phyloP scores from a whole-genome alignment of 208 protist genomes.

The Zelonia costaricensis region DNA sequence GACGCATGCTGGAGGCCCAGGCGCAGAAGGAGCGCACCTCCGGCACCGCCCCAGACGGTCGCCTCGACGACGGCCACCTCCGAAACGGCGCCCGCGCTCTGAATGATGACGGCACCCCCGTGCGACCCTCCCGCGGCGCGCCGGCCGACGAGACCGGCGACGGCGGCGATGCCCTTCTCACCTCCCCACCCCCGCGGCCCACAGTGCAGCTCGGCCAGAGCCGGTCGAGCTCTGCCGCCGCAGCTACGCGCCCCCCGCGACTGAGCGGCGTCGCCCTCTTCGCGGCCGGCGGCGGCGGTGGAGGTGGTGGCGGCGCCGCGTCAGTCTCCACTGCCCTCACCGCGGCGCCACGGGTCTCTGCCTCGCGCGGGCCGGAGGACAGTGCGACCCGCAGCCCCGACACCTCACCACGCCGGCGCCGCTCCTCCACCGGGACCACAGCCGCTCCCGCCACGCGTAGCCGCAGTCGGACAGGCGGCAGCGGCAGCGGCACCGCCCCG shows the following conservation, averaged over 20 bases:
- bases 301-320: no score
- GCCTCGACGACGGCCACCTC: conserved; percentile 25
- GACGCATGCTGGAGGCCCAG: conserved; percentile 60
- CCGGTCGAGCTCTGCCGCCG: no score
- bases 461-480: conserved; percentile 1
- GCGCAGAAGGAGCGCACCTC: conserved; percentile 31
- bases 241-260: no score
- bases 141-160: background rate
- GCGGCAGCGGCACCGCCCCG: conserved; percentile 1
- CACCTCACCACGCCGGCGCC: no score
- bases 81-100: conserved; percentile 20
- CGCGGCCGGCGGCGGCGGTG: no score
- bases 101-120: conserved; percentile 30
- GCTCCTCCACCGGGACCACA: no score
- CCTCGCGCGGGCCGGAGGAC: no score
- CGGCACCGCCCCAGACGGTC: conserved; percentile 10
- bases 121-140: conserved; percentile 9
- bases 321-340: no score
- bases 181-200: conserved; percentile 2
- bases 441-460: background rate
- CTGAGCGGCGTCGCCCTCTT: no score
- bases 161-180: background rate
- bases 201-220: background rate
- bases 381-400: no score
- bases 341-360: no score